A percentile compares a stretch with the other conserved stretches of the same genome.
These are phyloP conservation scores for Vigna nakashimae DNA, from an alignment of 306 rosid species.

Conservation along the genomic window DNA sequence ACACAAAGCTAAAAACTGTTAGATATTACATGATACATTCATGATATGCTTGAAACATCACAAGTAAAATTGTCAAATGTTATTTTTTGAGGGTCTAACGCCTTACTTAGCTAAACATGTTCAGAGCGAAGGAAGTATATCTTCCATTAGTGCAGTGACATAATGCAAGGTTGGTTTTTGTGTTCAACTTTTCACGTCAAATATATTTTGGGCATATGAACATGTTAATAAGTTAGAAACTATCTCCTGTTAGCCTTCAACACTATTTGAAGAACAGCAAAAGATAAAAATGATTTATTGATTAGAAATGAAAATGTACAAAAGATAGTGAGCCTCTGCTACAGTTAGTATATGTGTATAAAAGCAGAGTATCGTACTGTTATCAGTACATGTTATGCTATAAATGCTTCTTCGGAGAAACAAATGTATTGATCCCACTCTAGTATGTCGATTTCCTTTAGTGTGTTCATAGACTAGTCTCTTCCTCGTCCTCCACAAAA, in stretches of 20 bases:
- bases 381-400: background rate
- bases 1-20: background rate
- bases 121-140: slow-evolving; percentile 4
- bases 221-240: slow-evolving; percentile 2
- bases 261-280: too few relatives aligned
- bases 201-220: background rate
- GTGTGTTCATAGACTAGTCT: background rate
- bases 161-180: background rate
- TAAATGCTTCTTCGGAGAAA: background rate
- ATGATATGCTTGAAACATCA: slow-evolving; percentile 23
- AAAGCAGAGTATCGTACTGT: background rate
- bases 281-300: too few relatives aligned
- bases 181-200: background rate
- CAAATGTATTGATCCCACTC: background rate
- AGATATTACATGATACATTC: slow-evolving; percentile 32
- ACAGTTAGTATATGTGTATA: too few relatives aligned
- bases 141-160: background rate
- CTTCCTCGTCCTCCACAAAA: background rate
- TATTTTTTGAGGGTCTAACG: slow-evolving; percentile 2
- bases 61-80: slow-evolving; percentile 5
- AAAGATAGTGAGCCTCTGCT: too few relatives aligned
- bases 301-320: too few relatives aligned
- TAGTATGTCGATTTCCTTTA: background rate
- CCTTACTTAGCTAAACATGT: slow-evolving; percentile 3
- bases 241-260: slow-evolving; percentile 14